Evolutionary conservation across 768 basidiomycete species (phyloP), one percentile per base, ranked within the genome.

Genomic region (Asterophora parasitica): DNA sequence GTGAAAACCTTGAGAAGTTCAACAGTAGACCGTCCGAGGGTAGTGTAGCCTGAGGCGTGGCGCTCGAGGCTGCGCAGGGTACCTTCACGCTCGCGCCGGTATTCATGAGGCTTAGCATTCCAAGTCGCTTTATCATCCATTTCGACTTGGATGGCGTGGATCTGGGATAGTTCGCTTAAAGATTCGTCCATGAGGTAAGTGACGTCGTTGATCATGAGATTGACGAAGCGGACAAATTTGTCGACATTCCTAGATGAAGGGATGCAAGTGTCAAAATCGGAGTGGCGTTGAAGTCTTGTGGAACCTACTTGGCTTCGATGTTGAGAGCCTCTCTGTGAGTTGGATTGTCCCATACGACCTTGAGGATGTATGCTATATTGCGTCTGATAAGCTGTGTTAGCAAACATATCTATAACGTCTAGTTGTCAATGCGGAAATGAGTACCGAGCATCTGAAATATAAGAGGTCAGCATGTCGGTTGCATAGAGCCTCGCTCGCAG

Each of bases 101-200:
- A 79, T 46, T 85, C 81, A 5, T 65, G 61, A 0, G 92, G 69
- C 45, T 78, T 71, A 0, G 83, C 67, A 19, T 75, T 72, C 89
- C 92, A 99, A 1, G 78, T 69, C 2, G 65, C 75, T 44, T 74
- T 72, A 64, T 93, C 78, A 37, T 80, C 82, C 85, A 94, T 95
- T 62, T 94, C 88, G 0, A 71, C 69, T 63, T 95, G 87, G 42
- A 97, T 84, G 50, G 78, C 82, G 63, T 88, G 82, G 53, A 99
- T 96, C 61, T 95, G 89, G 9, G 82, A 75, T 42, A 99, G 75
- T 53, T 94, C 89, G 57, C 82, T 82, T 40, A 98, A 74, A 7
- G 92, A 95, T 60, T 99, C 96, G 63, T 98, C 93, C 78, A 99
- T 84, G 44, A 97, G 86, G 66, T 93, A 98, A 7, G 95, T 98